phyloP scores from a whole-genome alignment of 306 rosid species.

The Adenanthera pavonina region DNA sequence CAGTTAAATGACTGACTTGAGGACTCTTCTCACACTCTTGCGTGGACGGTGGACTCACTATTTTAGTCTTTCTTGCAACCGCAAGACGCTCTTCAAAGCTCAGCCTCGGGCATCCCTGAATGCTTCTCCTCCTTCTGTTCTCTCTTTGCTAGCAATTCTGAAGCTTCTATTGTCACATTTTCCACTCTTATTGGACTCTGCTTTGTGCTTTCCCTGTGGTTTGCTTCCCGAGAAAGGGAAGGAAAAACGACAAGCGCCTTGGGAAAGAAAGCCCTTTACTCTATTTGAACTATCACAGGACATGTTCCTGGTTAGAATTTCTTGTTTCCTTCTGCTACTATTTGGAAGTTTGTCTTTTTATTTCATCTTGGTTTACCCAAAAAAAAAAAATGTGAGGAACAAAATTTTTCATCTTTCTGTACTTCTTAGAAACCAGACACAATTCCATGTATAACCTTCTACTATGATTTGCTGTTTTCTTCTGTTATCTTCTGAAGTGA shows the following conservation, averaged over 20 bases:
- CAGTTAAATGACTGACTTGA: not conserved
- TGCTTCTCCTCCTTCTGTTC: not conserved
- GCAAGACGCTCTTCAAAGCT: not conserved
- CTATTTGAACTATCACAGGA: not conserved
- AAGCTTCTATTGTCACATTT: not conserved
- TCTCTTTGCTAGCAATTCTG: not conserved
- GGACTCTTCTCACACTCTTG: not conserved
- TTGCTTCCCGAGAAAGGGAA: conserved; percentile 1
- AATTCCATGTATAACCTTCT: not conserved
- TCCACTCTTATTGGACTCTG: not conserved
- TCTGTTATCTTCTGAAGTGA: not conserved
- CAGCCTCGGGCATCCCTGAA: not conserved
- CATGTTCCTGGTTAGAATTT: not conserved
- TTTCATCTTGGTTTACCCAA: not conserved
- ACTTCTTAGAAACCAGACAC: not conserved
- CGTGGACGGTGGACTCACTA: not conserved
- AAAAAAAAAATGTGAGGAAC: not conserved
- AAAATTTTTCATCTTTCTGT: conserved; percentile 4
- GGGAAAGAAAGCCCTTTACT: not conserved
- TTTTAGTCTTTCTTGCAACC: not conserved
- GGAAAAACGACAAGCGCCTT: not conserved
- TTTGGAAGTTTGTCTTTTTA: not conserved
- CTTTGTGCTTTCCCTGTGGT: not conserved
- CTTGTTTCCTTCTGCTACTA: not conserved
- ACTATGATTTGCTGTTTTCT: not conserved